Percentiles rank a stretch among this genome's conserved stretches.
Conservation (phyloP, 1,139 yeast genomes). For the Hansenula lynferdii region DNA sequence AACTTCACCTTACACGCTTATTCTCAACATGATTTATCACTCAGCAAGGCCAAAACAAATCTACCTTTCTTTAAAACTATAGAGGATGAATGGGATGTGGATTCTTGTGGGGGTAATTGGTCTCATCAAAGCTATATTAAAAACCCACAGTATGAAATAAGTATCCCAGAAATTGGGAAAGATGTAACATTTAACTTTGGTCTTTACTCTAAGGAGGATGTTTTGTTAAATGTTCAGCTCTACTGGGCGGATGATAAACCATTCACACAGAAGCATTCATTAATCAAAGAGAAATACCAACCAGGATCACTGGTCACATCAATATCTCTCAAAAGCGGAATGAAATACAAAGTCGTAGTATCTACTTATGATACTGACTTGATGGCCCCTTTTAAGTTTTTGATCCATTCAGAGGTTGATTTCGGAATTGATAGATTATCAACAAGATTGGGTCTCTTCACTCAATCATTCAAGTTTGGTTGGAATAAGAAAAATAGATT, state of each 20-base stretch:
- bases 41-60: slow-evolving; percentile 29
- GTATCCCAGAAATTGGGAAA: slow-evolving; percentile 13
- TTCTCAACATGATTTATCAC: slow-evolving; percentile 26
- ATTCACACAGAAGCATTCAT: slow-evolving; percentile 26
- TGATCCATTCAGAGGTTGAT: slow-evolving; percentile 7
- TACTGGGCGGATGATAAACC: slow-evolving; percentile 30
- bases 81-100: slow-evolving; percentile 45
- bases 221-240: slow-evolving; percentile 38
- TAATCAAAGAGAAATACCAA: slow-evolving; percentile 30
- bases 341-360: slow-evolving; percentile 30
- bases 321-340: slow-evolving; percentile 34
- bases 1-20: slow-evolving; percentile 35
- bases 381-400: slow-evolving; percentile 13
- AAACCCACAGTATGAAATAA: slow-evolving; percentile 56
- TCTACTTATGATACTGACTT: slow-evolving; percentile 31
- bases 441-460: slow-evolving; percentile 34
- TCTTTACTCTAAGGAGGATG: slow-evolving; percentile 25
- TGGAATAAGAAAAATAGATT: slow-evolving; percentile 39
- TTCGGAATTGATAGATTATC: slow-evolving; percentile 14
- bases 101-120: slow-evolving; percentile 56
- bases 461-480: slow-evolving; percentile 20
- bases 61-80: slow-evolving; percentile 22
- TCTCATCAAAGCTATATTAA: slow-evolving; percentile 40
- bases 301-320: slow-evolving; percentile 23
- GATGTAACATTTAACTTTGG: slow-evolving; percentile 22